Percentiles rank a stretch among this genome's conserved stretches.
These are phyloP conservation scores for Phragmites australis DNA, from an alignment of 176 grass and related monocot genomes.

Conservation along the genomic window DNA sequence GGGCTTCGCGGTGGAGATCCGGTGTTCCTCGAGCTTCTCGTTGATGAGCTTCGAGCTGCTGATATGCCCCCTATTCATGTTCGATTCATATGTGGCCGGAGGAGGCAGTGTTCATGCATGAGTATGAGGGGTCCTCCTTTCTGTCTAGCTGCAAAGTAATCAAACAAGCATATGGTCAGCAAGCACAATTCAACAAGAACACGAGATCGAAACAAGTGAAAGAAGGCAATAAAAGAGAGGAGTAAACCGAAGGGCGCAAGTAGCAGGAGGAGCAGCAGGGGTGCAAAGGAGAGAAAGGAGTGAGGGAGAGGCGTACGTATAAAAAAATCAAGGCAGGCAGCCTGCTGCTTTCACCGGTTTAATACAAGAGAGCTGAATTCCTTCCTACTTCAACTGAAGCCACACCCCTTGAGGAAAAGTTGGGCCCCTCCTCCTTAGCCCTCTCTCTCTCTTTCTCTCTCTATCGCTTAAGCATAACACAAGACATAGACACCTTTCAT, in stretches of 20 bases:
- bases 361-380: slow-evolving; percentile 74
- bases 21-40: slow-evolving; percentile 92
- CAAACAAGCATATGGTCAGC: slow-evolving; percentile 15
- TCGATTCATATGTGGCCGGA: slow-evolving; percentile 40
- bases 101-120: slow-evolving; percentile 38
- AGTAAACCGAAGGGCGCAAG: slow-evolving; percentile 39
- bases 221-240: not conserved
- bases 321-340: slow-evolving; percentile 72
- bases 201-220: slow-evolving; percentile 7
- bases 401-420: slow-evolving; percentile 73
- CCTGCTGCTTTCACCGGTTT: slow-evolving; percentile 59
- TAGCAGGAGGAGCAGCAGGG: slow-evolving; percentile 34
- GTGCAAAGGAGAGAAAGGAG: slow-evolving; percentile 48
- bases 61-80: slow-evolving; percentile 59
- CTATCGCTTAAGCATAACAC: slow-evolving; percentile 35
- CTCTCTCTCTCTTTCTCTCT: slow-evolving; percentile 24
- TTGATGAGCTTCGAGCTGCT: slow-evolving; percentile 89
- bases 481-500: slow-evolving; percentile 36
- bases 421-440: slow-evolving; percentile 37
- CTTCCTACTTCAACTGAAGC: slow-evolving; percentile 84
- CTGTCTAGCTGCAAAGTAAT: slow-evolving; percentile 33
- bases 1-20: slow-evolving; percentile 72
- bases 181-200: slow-evolving; percentile 32
- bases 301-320: slow-evolving; percentile 62
- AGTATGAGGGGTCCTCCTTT: not conserved